Evolutionary conservation across 2,329 filamentous ascomycete genomes (phyloP), one percentile per base, ranked within the genome.

Genomic region (Fusarium pseudocircinatum): DNA sequence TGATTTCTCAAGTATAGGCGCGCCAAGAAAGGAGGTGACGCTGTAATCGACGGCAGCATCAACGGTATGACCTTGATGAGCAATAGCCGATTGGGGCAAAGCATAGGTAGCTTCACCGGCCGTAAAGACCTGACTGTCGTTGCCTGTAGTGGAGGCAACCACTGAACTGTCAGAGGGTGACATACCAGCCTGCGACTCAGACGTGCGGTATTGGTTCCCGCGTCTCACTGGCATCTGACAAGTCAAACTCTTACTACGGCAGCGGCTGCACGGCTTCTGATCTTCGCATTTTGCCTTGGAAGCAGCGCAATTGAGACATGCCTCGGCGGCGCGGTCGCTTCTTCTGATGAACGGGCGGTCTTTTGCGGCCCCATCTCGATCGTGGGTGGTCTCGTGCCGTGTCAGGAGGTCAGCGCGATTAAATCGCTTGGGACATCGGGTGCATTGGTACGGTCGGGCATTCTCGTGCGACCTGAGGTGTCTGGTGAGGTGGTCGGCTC

Each of bases 271-370:
- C 7, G 76, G 76, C 44, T 78, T 78, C 57, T 78, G 76, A 32
- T 78, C 76, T 34, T 78, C 76, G 39, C 76, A 78, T 44, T 78
- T 78, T 20, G 76, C 76, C 42, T 78, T 78, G 44, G 76, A 78
- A 20, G 76, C 76, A 40, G 76, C 76, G 36, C 76, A 78, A 53
- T 78, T 78, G 34, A 78, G 59, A 49, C 76, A 78, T n/a, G 76
- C 76, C 62, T 78, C 76, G 26, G 76, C 76, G 7, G 76, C 76
- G 16, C 76, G 65, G 36, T 78, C 76, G 53, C 75, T 78, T 39
- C 76, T 63, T 58, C 73, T 67, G 53, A 78, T 78, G 22, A 78
- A 78, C 10, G 76, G 76, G 26, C 74, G 76, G 44, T 76, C 76
- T 42, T 78, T 78, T 46, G 76, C 61, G 30, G 68, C 56, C 30